Percentiles rank a stretch among this genome's conserved stretches.
These are phyloP conservation scores for Pneumocystis canis DNA, from an alignment of 1,139 yeast species.

Conservation along the genomic window DNA sequence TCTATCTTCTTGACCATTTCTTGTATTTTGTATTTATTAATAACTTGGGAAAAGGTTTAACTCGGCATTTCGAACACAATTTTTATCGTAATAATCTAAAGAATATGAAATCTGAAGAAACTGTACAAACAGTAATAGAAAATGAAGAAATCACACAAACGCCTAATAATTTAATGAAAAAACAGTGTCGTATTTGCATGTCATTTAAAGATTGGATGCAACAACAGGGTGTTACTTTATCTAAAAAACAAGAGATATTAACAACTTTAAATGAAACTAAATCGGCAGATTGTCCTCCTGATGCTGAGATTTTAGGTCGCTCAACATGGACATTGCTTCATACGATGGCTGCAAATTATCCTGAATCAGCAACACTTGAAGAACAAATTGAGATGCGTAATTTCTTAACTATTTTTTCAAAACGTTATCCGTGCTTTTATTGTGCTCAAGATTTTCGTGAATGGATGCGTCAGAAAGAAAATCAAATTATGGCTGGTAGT, in stretches of 20 bases:
- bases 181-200: background rate
- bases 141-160: background rate
- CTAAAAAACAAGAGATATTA: background rate
- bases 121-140: background rate
- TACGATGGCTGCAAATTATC: constrained; percentile 80
- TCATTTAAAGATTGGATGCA: background rate
- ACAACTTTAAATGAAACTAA: background rate
- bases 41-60: background rate
- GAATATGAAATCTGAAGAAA: background rate
- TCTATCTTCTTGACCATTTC: background rate
- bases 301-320: constrained; percentile 63
- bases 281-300: constrained; percentile 60
- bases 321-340: constrained; percentile 90
- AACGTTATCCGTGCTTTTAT: constrained; percentile 85
- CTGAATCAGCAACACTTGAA: constrained; percentile 44
- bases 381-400: constrained; percentile 60
- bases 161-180: background rate
- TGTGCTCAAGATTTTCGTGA: constrained; percentile 75
- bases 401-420: constrained; percentile 58
- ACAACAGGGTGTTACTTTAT: background rate
- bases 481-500: constrained; percentile 52
- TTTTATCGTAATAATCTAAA: background rate
- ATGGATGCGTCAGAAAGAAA: constrained; percentile 36
- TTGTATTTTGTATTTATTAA: background rate
- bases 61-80: background rate